Base-by-base conservation (phyloP, 306 rosid genomes). In the Vachellia collinsii region DNA sequence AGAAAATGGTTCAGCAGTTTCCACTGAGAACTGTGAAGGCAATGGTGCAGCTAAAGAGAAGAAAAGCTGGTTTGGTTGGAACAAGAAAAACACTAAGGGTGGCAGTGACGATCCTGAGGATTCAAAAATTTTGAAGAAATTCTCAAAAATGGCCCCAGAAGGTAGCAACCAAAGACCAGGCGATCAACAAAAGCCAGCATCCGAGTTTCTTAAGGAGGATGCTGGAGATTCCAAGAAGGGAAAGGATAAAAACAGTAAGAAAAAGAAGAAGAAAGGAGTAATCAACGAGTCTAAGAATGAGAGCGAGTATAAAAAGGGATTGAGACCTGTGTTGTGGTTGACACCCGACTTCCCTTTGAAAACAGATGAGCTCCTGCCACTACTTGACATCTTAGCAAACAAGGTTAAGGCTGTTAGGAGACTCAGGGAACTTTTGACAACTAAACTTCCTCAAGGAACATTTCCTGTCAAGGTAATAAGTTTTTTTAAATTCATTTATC, bases 61-160 rank as follows among this genome's bases (percentile, higher is more conserved):
- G 89, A 96, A 96, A 88, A 83, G 97, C 89, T 96, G 98, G 99
- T 90, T 93, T 88, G 97, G 94, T 85, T 92, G 98, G 99, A 95
- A 93, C 80, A 95, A 93, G 87, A 96, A 96, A 84, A 81, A 34
- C 79, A 53, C 83, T 36, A 96, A 92, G 89, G 86, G 85, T 53
- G 85, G 84, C 64, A 78, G 72, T 72, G 97, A 92, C 63, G 97
- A 96, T 25, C 83, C 84, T 1, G 97, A 93, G 70, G 99, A 95
- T 79, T 83, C 92, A 29, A 95, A 90, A 84, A 70, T 82, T 81
- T 80, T 79, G 75, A 95, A 89, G 88, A 95, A 95, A 84, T 85
- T 70, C 79, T 90, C 95, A 10, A 93, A 88, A 92, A 82, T 88
- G 87, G 92, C 88, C 56, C 78, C 91, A 3, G 98, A 95, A 86